Conservation (phyloP, 768 basidiomycete species). For the Neoboletus magnificus region DNA sequence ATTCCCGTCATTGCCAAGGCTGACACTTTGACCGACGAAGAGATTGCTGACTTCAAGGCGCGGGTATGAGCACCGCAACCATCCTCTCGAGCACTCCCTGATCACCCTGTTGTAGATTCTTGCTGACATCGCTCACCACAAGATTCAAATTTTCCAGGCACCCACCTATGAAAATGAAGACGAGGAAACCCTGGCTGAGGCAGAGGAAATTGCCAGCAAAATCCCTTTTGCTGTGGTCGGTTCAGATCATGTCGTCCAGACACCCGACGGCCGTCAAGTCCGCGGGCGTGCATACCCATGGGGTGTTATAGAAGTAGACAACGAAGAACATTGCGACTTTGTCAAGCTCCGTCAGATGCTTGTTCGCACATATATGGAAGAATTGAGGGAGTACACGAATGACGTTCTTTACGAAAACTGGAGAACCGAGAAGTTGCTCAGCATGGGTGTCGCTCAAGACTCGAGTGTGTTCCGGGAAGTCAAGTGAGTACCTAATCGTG, state of each 20-base stretch:
- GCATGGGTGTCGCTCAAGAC: constrained; percentile 98
- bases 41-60: constrained; percentile 89
- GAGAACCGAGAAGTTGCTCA: constrained; percentile 91
- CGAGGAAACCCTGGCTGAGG: constrained; percentile 95
- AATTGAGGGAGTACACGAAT: constrained; percentile 95
- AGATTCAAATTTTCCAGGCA: constrained; percentile 97
- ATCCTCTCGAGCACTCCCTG: not conserved
- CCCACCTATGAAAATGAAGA: constrained; percentile 98
- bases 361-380: constrained; percentile 99
- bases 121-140: constrained; percentile 89
- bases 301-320: constrained; percentile 99
- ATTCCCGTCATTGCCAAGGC: constrained; percentile 99
- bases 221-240: constrained; percentile 99
- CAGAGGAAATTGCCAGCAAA: constrained; percentile 96
- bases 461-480: constrained; percentile 98
- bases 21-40: constrained; percentile 96
- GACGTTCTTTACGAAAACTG: constrained; percentile 97
- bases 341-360: constrained; percentile 99
- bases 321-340: constrained; percentile 98
- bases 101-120: constrained; percentile 58
- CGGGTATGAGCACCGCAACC: constrained; percentile 49
- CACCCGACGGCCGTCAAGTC: constrained; percentile 86
- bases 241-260: constrained; percentile 77
- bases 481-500: constrained; percentile 62
- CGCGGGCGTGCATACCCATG: constrained; percentile 96